Percentiles rank a stretch among this genome's conserved stretches.
Evolutionary conservation across 2,329 filamentous ascomycete genomes (phyloP).

Genomic region (Aspergillus pseudoglaucus): DNA sequence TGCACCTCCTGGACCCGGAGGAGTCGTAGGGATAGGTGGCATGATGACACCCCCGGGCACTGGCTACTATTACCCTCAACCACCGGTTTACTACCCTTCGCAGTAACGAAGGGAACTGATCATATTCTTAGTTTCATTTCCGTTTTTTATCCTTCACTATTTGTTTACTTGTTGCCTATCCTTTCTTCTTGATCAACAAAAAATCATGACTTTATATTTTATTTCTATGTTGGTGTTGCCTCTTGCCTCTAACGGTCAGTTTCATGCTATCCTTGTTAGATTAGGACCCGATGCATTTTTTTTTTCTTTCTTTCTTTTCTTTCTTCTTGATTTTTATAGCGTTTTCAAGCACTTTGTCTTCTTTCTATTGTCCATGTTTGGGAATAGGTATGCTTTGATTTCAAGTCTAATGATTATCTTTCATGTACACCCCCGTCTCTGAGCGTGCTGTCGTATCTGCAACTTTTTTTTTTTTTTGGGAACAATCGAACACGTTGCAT

Average conservation of each 20-base stretch:
- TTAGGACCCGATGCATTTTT: slow-evolving; percentile 20
- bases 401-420: too few species aligned
- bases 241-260: neutral
- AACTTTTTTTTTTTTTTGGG: neutral
- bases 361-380: slow-evolving; percentile 2
- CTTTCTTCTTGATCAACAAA: slow-evolving; percentile 1
- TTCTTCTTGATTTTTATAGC: slow-evolving; percentile 12
- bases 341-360: slow-evolving; percentile 1
- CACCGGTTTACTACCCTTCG: slow-evolving; percentile 59
- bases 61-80: slow-evolving; percentile 49
- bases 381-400: neutral
- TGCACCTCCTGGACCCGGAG: slow-evolving; percentile 42
- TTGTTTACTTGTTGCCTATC: slow-evolving; percentile 13
- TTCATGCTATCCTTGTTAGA: slow-evolving; percentile 14
- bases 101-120: slow-evolving; percentile 12
- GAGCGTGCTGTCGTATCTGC: neutral
- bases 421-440: neutral
- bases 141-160: slow-evolving; percentile 9
- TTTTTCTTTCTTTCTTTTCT: slow-evolving; percentile 5
- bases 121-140: slow-evolving; percentile 6
- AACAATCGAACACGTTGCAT: neutral
- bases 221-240: neutral
- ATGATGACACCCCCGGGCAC: slow-evolving; percentile 64
- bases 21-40: slow-evolving; percentile 64
- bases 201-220: neutral